Conservation (phyloP, 2,329 filamentous ascomycete genomes). For the Mycosphaerelloides madeirae region DNA sequence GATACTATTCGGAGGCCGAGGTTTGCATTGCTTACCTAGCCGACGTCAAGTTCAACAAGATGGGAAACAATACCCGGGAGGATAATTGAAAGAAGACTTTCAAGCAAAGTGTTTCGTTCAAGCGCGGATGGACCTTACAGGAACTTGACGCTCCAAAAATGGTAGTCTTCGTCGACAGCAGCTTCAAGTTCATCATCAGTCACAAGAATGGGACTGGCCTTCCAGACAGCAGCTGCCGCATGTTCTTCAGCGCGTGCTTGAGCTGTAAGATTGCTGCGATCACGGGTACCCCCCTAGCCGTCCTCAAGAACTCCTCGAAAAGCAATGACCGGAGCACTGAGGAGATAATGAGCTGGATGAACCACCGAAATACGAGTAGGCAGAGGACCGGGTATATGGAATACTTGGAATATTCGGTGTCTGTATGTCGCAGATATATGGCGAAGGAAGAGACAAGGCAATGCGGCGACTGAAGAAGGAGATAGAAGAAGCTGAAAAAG, state of each 20-base stretch:
- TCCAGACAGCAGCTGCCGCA: neutral
- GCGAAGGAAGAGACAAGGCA: conserved; percentile 3
- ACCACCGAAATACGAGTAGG: neutral
- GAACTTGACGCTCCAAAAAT: conserved; percentile 6
- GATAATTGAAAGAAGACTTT: no score
- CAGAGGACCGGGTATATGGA: conserved; percentile 2
- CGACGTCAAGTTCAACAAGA: conserved; percentile 1
- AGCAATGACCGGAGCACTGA: neutral
- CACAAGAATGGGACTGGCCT: conserved; percentile 1
- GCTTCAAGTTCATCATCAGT: conserved; percentile 3
- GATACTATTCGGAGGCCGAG: conserved; percentile 13
- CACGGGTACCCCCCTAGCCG: neutral
- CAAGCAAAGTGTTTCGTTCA: conserved; percentile 2
- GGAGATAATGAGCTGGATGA: neutral
- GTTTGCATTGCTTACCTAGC: conserved; percentile 16
- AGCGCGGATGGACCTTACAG: conserved; percentile 6
- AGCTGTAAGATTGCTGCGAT: neutral
- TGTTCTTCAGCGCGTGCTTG: neutral
- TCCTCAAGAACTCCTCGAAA: neutral
- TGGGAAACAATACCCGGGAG: neutral
- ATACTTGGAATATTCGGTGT: conserved; percentile 1
- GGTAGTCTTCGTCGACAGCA: conserved; percentile 4
- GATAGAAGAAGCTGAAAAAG: no score
- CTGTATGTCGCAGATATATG: neutral
- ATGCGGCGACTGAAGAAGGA: neutral